Base-by-base conservation (phyloP, 177 flowering plant species). In the Vitis hybrid region DNA sequence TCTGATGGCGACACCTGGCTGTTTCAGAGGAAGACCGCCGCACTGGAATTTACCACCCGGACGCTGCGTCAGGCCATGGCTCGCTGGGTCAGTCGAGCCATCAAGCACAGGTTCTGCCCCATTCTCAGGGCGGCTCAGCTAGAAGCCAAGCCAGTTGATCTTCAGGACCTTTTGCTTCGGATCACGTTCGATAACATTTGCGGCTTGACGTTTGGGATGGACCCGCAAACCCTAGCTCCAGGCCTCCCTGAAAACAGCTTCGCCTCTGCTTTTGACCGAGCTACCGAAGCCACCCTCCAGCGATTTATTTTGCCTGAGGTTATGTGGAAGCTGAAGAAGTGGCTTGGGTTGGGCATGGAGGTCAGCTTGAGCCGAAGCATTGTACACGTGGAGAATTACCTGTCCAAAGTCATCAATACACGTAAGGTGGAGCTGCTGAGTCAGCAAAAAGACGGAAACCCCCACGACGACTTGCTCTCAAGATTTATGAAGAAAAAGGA, bases 51-150 rank as follows among this genome's bases (percentile, higher is more conserved):
- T 82, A 89, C 93, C 55, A 89, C 93, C 28, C 66, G 89, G 69
- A 89, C 93, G 2, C 85, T 89, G 3, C 87, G 94, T 53, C 90
- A 87, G 54, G 91, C 94, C 80, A 89, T 89, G 94, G 89, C 85
- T n/a, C 79, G 94, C 52, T 89, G 94, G 94, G 91, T 89, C 5
- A 85, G 70, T 74, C 86, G 87, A 14, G 83, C 94, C 70, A 89
- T 89, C 62, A 73, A 81, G 77, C 73, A 69, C 9, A 58, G 94
- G 64, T 80, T 89, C 66, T 83, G 85, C 64, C 88, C 88, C 13
- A 78, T 89, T 38, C 80, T 89, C 17, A 52, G 81, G 12, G 1
- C 78, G 63, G 87, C 94, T 62, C 80, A 74, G 78, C 55, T 65
- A 15, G 51, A 56, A 10, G 73, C 77, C 55, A 69, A 75, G 72